Conservation (phyloP, 768 basidiomycete genomes). For the Pholiota molesta region DNA sequence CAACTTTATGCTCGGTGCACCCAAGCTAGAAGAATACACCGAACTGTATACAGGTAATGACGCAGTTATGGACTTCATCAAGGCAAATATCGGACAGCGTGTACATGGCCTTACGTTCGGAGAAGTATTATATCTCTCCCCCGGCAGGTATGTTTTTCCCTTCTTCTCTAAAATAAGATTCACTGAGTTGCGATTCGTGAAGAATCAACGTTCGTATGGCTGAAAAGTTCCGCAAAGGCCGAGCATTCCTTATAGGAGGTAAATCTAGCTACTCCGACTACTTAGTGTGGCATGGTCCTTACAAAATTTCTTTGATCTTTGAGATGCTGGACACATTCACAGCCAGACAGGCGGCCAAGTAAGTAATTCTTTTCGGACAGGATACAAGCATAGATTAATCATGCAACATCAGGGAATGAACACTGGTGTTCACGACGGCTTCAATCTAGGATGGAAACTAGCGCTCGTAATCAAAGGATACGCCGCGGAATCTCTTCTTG, state of each 20-base stretch:
- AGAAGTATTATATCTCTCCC: slow-evolving; percentile 26
- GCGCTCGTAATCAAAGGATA: slow-evolving; percentile 28
- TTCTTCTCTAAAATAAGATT: no score
- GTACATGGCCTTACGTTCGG: neutral
- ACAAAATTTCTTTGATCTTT: neutral
- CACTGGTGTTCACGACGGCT: slow-evolving; percentile 15
- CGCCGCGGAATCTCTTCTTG: slow-evolving; percentile 27
- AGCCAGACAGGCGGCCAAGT: slow-evolving; percentile 35
- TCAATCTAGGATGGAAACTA: slow-evolving; percentile 39
- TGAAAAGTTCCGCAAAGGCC: slow-evolving; percentile 15
- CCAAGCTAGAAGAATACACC: neutral
- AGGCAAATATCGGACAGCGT: neutral
- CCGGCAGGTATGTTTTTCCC: slow-evolving; percentile 25
- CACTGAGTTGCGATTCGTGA: neutral
- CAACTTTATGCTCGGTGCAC: neutral
- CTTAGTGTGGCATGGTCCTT: neutral
- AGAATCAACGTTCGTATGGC: slow-evolving; percentile 23
- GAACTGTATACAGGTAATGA: neutral
- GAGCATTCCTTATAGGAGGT: slow-evolving; percentile 22
- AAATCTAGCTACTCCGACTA: neutral
- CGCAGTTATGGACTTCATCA: neutral
- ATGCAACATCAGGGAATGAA: slow-evolving; percentile 12
- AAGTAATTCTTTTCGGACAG: neutral
- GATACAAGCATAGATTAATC: neutral
- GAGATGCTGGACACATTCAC: slow-evolving; percentile 38